Conservation (phyloP, 352 stramenopile genomes). For the Phytophthora constricta region DNA sequence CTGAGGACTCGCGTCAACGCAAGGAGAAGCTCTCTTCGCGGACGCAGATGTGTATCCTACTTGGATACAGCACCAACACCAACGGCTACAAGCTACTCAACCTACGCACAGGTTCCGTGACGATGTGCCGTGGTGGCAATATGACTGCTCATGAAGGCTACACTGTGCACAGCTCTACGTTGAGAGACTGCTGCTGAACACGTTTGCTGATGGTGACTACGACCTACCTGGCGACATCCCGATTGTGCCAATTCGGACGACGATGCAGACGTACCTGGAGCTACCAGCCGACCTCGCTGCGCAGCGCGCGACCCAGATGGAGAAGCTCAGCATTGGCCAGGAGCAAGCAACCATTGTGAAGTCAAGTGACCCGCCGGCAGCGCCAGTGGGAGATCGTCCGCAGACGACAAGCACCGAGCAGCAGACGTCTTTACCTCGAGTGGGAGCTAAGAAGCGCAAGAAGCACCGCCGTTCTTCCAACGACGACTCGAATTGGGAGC, state of each 20-base stretch:
- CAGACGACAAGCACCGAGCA: background rate
- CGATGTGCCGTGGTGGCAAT: background rate
- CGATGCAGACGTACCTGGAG: slow-evolving; percentile 5
- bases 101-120: slow-evolving; percentile 3
- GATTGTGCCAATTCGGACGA: slow-evolving; percentile 12
- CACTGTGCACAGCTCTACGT: slow-evolving; percentile 3
- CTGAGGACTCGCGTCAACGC: slow-evolving; percentile 1
- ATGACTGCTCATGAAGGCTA: slow-evolving; percentile 3
- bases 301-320: slow-evolving; percentile 2
- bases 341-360: background rate
- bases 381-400: slow-evolving; percentile 3
- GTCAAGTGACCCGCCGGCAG: background rate
- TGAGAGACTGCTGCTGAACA: background rate
- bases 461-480: background rate
- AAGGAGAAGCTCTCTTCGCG: slow-evolving; percentile 11
- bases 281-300: background rate
- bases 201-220: background rate
- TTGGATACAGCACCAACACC: slow-evolving; percentile 5
- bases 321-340: background rate
- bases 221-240: background rate
- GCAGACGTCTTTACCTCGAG: background rate
- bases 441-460: background rate
- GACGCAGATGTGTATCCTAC: background rate
- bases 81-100: slow-evolving; percentile 11
- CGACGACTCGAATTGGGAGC: too few species aligned